Percentiles rank a stretch among this genome's conserved stretches.
Evolutionary conservation across 73 alveolate species (phyloP).

Genomic region (Blepharisma stoltei): DNA sequence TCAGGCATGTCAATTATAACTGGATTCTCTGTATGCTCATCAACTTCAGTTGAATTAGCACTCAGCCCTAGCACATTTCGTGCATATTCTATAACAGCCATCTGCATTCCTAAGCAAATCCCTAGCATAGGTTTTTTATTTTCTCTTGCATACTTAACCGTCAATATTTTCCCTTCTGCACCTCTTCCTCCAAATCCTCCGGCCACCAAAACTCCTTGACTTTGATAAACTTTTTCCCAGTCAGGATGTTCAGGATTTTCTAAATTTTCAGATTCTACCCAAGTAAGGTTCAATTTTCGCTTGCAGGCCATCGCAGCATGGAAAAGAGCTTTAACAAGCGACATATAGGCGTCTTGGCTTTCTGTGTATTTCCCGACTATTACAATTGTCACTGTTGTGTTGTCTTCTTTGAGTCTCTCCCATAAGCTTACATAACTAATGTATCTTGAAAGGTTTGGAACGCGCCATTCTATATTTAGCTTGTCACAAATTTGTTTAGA

Average conservation of each 20-base stretch:
- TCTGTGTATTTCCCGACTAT: constrained; percentile 57
- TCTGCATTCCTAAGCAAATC: constrained; percentile 59
- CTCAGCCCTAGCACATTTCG: constrained; percentile 48
- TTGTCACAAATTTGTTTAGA: not conserved
- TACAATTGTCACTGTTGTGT: constrained; percentile 28
- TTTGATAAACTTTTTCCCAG: constrained; percentile 10
- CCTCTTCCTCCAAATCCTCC: constrained; percentile 68
- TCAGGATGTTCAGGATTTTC: constrained; percentile 25
- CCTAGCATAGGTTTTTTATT: constrained; percentile 46
- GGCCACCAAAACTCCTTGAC: constrained; percentile 51
- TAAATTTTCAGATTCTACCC: constrained; percentile 44
- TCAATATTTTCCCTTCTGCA: constrained; percentile 46
- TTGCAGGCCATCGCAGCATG: constrained; percentile 37
- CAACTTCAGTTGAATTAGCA: constrained; percentile 49
- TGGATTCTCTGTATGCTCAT: constrained; percentile 30
- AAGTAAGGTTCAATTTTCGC: not conserved
- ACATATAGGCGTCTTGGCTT: constrained; percentile 42
- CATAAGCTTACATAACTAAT: not conserved
- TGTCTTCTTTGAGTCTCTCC: not conserved
- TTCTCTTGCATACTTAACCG: constrained; percentile 51
- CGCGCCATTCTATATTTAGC: constrained; percentile 3
- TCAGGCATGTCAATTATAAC: constrained; percentile 63
- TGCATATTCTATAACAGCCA: constrained; percentile 58
- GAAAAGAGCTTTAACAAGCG: constrained; percentile 46
- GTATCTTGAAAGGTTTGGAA: constrained; percentile 9